Evolutionary conservation across 2,329 filamentous ascomycete species (phyloP).

Genomic region (Dactylellina sp.): DNA sequence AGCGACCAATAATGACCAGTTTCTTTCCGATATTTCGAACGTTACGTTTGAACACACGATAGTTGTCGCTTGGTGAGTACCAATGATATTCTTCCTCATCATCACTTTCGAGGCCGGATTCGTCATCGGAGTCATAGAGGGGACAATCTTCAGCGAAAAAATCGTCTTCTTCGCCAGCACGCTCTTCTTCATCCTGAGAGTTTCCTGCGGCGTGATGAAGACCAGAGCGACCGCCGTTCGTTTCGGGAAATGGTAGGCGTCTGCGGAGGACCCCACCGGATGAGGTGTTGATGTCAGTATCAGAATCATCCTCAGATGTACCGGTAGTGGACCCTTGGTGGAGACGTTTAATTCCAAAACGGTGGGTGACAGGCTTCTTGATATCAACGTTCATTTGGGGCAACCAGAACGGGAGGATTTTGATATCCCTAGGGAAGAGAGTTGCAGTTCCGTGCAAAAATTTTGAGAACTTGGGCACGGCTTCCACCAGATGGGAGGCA

Average conservation of each 20-base stretch:
- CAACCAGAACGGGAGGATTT: constrained; percentile 95
- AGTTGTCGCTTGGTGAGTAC: constrained; percentile 46
- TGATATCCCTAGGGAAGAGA: constrained; percentile 85
- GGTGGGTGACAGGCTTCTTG: constrained; percentile 86
- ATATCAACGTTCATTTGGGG: constrained; percentile 99
- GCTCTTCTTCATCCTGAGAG: constrained; percentile 62
- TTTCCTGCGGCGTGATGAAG: constrained; percentile 17
- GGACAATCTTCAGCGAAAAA: constrained; percentile 52
- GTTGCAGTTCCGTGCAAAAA: constrained; percentile 96
- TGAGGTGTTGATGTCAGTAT: constrained; percentile 69
- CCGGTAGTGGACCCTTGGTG: constrained; percentile 79
- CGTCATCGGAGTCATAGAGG: constrained; percentile 44
- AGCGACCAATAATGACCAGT: constrained; percentile 49
- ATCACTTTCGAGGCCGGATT: constrained; percentile 50
- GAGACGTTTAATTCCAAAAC: constrained; percentile 88
- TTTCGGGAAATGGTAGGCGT: constrained; percentile 28
- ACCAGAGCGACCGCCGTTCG: constrained; percentile 1
- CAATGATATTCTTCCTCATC: constrained; percentile 46
- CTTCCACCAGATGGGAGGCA: constrained; percentile 92
- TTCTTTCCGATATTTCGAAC: constrained; percentile 43
- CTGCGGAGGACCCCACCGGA: constrained; percentile 33
- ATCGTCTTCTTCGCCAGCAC: constrained; percentile 46
- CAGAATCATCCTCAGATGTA: constrained; percentile 79
- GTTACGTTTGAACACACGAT: constrained; percentile 39
- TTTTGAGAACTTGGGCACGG: constrained; percentile 99